Conservation (phyloP, 441 rosid genomes). For the Pelargonium fulgidum region DNA sequence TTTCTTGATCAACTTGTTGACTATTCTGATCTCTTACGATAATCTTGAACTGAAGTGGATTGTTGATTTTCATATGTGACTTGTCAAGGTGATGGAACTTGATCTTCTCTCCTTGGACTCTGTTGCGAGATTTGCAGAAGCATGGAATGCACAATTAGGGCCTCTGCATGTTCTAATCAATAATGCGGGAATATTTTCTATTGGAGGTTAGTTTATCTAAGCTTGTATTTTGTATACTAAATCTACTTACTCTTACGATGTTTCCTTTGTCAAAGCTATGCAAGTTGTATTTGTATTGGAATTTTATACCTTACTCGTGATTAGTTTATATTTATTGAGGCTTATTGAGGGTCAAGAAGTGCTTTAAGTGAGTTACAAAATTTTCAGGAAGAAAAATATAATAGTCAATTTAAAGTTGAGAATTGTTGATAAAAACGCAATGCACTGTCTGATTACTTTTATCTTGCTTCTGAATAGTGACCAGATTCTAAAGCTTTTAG, state of each 20-base stretch:
- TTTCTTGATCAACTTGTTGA: not conserved
- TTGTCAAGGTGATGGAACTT: conserved; percentile 74
- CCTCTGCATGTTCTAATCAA: conserved; percentile 90
- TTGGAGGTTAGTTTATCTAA: conserved; percentile 63
- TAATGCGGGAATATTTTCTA: conserved; percentile 94
- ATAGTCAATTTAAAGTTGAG: not conserved
- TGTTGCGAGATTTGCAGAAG: conserved; percentile 62
- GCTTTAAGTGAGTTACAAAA: not conserved
- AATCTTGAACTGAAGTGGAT: not conserved
- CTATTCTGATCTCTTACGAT: not conserved
- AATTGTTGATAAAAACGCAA: not conserved
- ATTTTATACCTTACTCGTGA: not conserved
- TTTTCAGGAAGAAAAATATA: not conserved
- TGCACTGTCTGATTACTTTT: not conserved
- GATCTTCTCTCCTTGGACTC: conserved; percentile 92
- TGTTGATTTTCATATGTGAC: conserved; percentile 19
- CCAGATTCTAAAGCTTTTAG: not conserved
- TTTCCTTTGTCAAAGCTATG: not conserved
- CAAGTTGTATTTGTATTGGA: not conserved
- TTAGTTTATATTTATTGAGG: not conserved
- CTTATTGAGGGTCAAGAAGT: not conserved
- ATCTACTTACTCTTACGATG: not conserved
- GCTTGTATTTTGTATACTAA: not conserved
- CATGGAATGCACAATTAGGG: conserved; percentile 65
- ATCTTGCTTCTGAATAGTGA: not conserved